A percentile compares a stretch with the other conserved stretches of the same genome.
These are phyloP conservation scores for Anaeramoeba ignava DNA, from an alignment of 78 protist species.

Conservation along the genomic window DNA sequence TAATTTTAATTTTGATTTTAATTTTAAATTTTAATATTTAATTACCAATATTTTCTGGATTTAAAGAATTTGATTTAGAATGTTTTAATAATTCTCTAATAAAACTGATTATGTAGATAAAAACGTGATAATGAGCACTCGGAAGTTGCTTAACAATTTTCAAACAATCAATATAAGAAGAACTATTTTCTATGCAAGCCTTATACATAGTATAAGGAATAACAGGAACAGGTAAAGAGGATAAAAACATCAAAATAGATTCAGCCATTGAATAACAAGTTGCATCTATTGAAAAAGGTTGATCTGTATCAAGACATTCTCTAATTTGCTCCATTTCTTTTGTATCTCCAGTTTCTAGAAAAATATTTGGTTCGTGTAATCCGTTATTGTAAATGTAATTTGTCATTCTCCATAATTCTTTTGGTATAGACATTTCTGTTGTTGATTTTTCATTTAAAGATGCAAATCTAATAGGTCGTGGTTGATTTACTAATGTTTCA, in stretches of 20 bases:
- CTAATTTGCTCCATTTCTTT: background rate
- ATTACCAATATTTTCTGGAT: too few relatives aligned
- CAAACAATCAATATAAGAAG: background rate
- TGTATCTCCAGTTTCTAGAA: background rate
- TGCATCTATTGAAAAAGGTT: background rate
- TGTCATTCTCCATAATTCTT: background rate
- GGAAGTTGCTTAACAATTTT: background rate
- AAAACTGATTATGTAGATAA: background rate
- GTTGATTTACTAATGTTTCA: too few relatives aligned
- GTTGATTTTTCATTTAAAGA: too few relatives aligned
- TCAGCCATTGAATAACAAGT: background rate
- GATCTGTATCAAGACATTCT: background rate
- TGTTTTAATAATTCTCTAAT: background rate
- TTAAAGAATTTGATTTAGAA: background rate
- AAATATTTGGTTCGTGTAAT: background rate
- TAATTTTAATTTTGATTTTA: too few relatives aligned
- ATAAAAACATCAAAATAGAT: background rate
- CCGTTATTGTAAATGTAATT: background rate
- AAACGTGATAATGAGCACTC: background rate
- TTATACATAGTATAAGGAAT: background rate
- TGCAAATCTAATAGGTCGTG: too few relatives aligned
- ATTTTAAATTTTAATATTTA: too few relatives aligned
- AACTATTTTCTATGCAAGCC: background rate
- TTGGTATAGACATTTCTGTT: background rate
- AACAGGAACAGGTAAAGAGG: background rate